Conservation (phyloP, 768 basidiomycete species). For the Suillus cothurnatus region DNA sequence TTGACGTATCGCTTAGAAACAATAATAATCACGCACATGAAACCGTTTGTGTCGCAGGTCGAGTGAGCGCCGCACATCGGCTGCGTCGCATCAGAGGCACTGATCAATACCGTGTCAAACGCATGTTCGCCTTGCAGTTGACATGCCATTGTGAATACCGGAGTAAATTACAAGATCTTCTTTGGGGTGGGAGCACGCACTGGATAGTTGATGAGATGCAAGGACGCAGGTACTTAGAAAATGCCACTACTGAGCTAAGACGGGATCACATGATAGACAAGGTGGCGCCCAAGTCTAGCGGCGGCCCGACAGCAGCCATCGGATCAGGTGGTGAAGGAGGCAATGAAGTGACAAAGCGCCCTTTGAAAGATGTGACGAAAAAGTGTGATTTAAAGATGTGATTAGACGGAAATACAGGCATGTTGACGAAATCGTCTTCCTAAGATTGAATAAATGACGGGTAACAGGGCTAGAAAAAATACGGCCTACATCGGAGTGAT, state of each 20-base stretch:
- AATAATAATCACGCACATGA: not conserved
- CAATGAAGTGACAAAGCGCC: not conserved
- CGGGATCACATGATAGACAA: too few species aligned
- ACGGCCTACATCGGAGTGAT: not conserved
- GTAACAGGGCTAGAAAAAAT: not conserved
- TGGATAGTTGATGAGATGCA: not conserved
- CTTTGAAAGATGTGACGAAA: not conserved
- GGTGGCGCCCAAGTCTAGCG: not conserved
- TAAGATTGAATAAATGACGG: not conserved
- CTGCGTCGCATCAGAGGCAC: constrained; percentile 1
- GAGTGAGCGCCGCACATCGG: not conserved
- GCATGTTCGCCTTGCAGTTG: constrained; percentile 8
- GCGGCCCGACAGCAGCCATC: not conserved
- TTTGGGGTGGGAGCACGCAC: constrained; percentile 1
- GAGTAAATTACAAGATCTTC: not conserved
- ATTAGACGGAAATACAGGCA: not conserved
- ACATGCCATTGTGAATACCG: constrained; percentile 4
- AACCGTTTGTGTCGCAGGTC: not conserved
- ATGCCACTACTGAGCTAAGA: not conserved
- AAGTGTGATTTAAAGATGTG: not conserved
- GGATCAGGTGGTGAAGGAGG: not conserved
- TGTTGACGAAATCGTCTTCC: not conserved
- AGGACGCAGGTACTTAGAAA: not conserved
- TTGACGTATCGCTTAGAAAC: not conserved
- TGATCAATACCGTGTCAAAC: constrained; percentile 7